A percentile compares a stretch with the other conserved stretches of the same genome.
phyloP scores from a whole-genome alignment of 441 rosid species.

The Iberis amara region DNA sequence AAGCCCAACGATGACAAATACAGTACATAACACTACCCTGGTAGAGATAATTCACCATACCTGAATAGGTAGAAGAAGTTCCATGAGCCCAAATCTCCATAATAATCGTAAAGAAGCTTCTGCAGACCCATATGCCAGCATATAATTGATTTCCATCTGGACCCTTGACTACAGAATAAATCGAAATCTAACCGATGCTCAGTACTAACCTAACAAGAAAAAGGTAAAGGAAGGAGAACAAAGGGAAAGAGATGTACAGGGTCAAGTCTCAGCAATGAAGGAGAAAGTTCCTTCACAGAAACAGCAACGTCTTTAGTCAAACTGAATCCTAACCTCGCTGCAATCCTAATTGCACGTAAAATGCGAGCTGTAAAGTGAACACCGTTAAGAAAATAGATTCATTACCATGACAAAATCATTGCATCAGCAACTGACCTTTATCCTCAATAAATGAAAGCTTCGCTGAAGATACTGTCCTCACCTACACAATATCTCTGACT shows the following conservation, averaged over 20 bases:
- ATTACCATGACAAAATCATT: slow-evolving; percentile 1
- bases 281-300: slow-evolving; percentile 40
- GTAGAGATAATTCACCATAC: slow-evolving; percentile 22
- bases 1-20: neutral
- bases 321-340: slow-evolving; percentile 42
- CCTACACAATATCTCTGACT: slow-evolving; percentile 24
- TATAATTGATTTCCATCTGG: slow-evolving; percentile 41
- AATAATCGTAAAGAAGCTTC: slow-evolving; percentile 43
- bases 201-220: neutral
- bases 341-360: slow-evolving; percentile 46
- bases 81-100: slow-evolving; percentile 42
- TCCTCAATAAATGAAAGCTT: slow-evolving; percentile 38
- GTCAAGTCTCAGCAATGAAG: slow-evolving; percentile 37
- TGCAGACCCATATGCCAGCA: slow-evolving; percentile 43
- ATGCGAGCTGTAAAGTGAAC: slow-evolving; percentile 40
- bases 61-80: slow-evolving; percentile 43
- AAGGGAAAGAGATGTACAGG: slow-evolving; percentile 28
- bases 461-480: slow-evolving; percentile 35
- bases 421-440: slow-evolving; percentile 30
- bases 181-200: neutral
- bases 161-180: slow-evolving; percentile 34
- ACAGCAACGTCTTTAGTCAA: slow-evolving; percentile 41
- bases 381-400: slow-evolving; percentile 6
- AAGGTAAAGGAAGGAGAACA: slow-evolving; percentile 2
- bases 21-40: neutral